Conservation (phyloP, 306 rosid species). For the Neltuma alba region DNA sequence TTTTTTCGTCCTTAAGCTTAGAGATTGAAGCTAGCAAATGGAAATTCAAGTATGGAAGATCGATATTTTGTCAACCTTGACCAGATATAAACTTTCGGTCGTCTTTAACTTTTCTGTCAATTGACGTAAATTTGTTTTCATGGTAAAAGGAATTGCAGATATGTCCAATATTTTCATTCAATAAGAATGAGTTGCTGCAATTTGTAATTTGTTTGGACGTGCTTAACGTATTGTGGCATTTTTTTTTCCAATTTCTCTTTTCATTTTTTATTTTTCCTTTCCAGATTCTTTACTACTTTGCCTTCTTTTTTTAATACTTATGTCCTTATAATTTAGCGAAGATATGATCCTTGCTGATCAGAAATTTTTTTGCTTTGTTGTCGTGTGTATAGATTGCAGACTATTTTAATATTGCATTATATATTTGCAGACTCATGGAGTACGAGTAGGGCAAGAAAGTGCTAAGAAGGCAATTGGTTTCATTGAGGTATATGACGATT, state of each 20-base stretch:
- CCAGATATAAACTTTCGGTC: background rate
- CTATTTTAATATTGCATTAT: slow-evolving; percentile 21
- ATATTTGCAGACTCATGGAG: slow-evolving; percentile 79
- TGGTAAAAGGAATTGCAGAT: background rate
- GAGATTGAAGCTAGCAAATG: background rate
- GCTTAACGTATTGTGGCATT: too few species aligned
- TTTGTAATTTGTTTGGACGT: too few species aligned
- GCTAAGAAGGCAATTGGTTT: slow-evolving; percentile 74
- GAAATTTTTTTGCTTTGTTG: background rate
- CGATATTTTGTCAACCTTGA: too few species aligned
- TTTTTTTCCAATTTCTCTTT: too few species aligned
- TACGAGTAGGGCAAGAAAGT: slow-evolving; percentile 70
- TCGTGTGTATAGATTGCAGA: background rate
- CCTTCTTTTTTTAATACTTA: background rate
- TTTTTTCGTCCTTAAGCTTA: background rate
- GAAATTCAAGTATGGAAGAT: background rate
- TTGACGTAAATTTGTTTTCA: background rate
- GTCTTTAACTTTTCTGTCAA: background rate
- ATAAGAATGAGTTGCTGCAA: too few species aligned
- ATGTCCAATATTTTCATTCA: background rate
- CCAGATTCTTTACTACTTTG: too few species aligned
- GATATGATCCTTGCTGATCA: slow-evolving; percentile 1
- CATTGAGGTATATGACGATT: slow-evolving; percentile 60
- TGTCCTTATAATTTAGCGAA: background rate
- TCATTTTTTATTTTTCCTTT: too few species aligned